These are phyloP conservation scores for Metarhizium brunneum DNA, from an alignment of 2,329 filamentous ascomycete genomes.

Conservation along the genomic window DNA sequence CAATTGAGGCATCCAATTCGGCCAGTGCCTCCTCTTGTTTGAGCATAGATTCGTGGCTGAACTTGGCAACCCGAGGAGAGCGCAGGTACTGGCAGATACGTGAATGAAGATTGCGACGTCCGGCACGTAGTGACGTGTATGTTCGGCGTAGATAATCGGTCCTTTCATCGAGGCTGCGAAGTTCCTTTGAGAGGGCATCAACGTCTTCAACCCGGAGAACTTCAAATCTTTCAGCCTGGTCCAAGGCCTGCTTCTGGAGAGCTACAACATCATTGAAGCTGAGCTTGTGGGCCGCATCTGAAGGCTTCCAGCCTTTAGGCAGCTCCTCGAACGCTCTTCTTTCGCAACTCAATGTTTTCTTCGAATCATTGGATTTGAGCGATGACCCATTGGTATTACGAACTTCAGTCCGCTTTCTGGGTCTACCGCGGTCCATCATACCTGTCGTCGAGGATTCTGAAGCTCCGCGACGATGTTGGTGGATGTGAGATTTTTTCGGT, in stretches of 20 bases:
- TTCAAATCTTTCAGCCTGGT: conserved; percentile 55
- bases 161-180: conserved; percentile 66
- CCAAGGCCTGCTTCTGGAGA: conserved; percentile 51
- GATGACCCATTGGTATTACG: conserved; percentile 26
- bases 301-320: conserved; percentile 46
- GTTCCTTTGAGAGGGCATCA: conserved; percentile 60
- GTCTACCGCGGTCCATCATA: conserved; percentile 54
- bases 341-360: conserved; percentile 40
- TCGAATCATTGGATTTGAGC: conserved; percentile 30
- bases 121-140: conserved; percentile 64
- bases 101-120: conserved; percentile 65
- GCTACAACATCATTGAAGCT: conserved; percentile 37
- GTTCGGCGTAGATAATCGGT: conserved; percentile 71
- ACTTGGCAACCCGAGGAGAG: conserved; percentile 59
- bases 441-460: conserved; percentile 45
- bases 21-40: conserved; percentile 73
- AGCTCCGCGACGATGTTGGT: conserved; percentile 39
- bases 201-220: conserved; percentile 55
- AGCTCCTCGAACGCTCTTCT: conserved; percentile 50
- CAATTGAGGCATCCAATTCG: conserved; percentile 68
- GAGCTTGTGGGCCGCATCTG: conserved; percentile 41
- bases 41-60: conserved; percentile 65
- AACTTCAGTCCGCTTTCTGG: conserved; percentile 41
- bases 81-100: conserved; percentile 71
- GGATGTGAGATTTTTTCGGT: background rate